Base-by-base conservation (phyloP, 2,329 filamentous ascomycete genomes). In the Penicillium sp. region DNA sequence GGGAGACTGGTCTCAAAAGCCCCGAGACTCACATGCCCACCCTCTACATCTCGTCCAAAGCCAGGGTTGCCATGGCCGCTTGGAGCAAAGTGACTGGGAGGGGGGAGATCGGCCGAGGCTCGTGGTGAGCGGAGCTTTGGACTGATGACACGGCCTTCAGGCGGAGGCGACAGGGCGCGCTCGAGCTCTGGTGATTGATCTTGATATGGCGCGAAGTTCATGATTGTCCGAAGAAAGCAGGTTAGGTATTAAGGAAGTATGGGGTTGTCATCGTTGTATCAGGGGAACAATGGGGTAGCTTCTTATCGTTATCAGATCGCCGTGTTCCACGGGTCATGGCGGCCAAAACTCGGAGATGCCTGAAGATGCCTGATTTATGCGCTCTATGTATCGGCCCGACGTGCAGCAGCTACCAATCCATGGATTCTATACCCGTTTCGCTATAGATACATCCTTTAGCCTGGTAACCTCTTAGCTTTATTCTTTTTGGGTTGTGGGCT, bases 141-240 rank as follows among this genome's bases (percentile, higher is more conserved):
- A 74, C 79, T 86, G 75, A 71, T 89, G 8, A 21, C 38, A 62
- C 70, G 58, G 54, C 66, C 56, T 7, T 68, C 63, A 78, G 84
- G 77, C 10, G 86, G 83, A 49, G 92, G 91, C 18, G 91, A 95
- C 71, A 92, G 83, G 49, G 89, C 86, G 67, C 93, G 90, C 63
- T 86, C 85, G 65, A 88, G 83, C 78, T 97, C 92, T 9, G 94
- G 94, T 14, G 89, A 89, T 46, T 89, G 89, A 74, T 93, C 93
- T 79, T 97, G 94, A 77, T 97, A 99, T 36, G 94, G 94, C 43
- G 94, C 94, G 73, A 97, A 99, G 79, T 97, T 90, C 90, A 94
- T 94, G 52, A 66, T 78, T 27, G 3, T 8, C 24, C 5, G 8
- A 13, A 36, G 31, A 34, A 14, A 34, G 31, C n/a, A 13, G n/a